These are phyloP conservation scores for Dothistroma pini DNA, from an alignment of 2,329 filamentous ascomycete species.

Conservation along the genomic window DNA sequence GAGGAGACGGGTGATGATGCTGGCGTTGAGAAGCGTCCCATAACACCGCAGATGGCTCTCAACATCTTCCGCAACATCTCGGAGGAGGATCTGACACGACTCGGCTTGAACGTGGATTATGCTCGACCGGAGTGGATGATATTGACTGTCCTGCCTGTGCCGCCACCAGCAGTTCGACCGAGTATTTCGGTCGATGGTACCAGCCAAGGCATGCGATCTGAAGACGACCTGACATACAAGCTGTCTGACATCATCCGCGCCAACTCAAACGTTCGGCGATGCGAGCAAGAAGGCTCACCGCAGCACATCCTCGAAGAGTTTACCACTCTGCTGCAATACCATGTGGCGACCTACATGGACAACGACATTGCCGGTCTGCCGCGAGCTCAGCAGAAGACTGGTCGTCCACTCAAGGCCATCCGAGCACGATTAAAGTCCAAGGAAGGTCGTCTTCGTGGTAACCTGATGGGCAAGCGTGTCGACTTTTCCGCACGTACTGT, in stretches of 20 bases:
- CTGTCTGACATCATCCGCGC: constrained; percentile 96
- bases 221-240: constrained; percentile 99
- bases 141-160: constrained; percentile 88
- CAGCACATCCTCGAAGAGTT: constrained; percentile 90
- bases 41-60: constrained; percentile 80
- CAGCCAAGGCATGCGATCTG: constrained; percentile 84
- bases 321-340: constrained; percentile 88
- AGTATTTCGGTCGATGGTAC: constrained; percentile 97
- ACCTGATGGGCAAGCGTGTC: constrained; percentile 99
- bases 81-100: constrained; percentile 74
- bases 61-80: constrained; percentile 83
- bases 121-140: constrained; percentile 99
- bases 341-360: constrained; percentile 99
- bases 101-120: constrained; percentile 92
- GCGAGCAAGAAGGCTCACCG: constrained; percentile 85
- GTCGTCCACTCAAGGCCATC: constrained; percentile 93
- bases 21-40: constrained; percentile 71
- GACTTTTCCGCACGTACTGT: constrained; percentile 99
- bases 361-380: constrained; percentile 97
- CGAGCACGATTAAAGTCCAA: constrained; percentile 98
- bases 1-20: constrained; percentile 66
- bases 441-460: constrained; percentile 94
- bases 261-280: constrained; percentile 90
- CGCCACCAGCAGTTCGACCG: constrained; percentile 89
- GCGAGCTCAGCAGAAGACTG: constrained; percentile 93